Evolutionary conservation across 768 basidiomycete species (phyloP).

Genomic region (Boletus rubroflammeus): DNA sequence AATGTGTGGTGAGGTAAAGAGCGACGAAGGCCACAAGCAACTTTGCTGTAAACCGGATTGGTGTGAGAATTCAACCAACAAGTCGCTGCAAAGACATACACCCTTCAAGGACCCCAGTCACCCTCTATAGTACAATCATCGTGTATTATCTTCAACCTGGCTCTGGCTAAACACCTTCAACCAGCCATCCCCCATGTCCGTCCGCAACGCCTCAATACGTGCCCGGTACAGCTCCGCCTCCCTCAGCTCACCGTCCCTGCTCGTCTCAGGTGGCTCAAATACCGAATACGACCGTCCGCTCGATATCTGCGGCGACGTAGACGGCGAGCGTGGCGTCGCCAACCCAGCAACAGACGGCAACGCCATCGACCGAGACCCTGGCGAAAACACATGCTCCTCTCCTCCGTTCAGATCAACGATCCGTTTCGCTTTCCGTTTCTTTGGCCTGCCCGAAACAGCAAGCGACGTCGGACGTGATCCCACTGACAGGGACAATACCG

Average conservation of each 20-base stretch:
- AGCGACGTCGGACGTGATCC: slow-evolving; percentile 46
- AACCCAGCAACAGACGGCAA: slow-evolving; percentile 1
- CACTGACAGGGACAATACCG: slow-evolving; percentile 32
- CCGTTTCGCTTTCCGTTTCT: slow-evolving; percentile 64
- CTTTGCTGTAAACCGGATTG: neutral
- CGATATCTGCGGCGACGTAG: slow-evolving; percentile 17
- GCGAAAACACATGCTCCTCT: slow-evolving; percentile 33
- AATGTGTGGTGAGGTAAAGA: slow-evolving; percentile 51
- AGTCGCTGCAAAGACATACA: slow-evolving; percentile 13
- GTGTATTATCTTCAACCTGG: slow-evolving; percentile 22
- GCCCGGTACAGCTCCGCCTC: slow-evolving; percentile 72
- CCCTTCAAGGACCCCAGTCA: slow-evolving; percentile 28
- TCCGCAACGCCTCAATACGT: slow-evolving; percentile 75
- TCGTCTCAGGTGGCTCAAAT: slow-evolving; percentile 49
- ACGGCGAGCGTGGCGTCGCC: slow-evolving; percentile 5
- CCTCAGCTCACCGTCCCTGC: slow-evolving; percentile 33
- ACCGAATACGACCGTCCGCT: slow-evolving; percentile 34
- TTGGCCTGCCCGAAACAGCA: slow-evolving; percentile 39
- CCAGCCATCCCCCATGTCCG: slow-evolving; percentile 90
- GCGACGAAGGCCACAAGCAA: slow-evolving; percentile 44
- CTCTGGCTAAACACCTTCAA: slow-evolving; percentile 79
- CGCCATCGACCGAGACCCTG: neutral
- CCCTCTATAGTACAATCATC: slow-evolving; percentile 13
- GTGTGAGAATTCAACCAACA: slow-evolving; percentile 25
- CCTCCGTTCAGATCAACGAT: slow-evolving; percentile 75